A percentile compares a stretch with the other conserved stretches of the same genome.
Conservation (phyloP, 2,329 filamentous ascomycete species). For the Mycosphaerelloides madeirae region DNA sequence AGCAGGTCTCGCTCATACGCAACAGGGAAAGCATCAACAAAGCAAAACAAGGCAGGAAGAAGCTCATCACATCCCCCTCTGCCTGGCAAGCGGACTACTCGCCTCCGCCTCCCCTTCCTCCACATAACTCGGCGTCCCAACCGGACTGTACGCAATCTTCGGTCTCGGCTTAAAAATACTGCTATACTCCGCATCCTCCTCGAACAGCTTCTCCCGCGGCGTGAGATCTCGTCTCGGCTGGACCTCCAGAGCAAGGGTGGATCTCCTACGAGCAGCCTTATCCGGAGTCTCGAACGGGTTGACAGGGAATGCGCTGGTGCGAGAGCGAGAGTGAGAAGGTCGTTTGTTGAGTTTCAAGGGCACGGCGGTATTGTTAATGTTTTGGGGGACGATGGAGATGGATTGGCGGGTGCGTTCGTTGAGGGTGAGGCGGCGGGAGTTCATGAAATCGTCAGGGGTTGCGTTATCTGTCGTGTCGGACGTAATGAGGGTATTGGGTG, state of each 20-base stretch:
- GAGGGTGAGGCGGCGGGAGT: conserved; percentile 30
- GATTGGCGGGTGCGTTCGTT: conserved; percentile 76
- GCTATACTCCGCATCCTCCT: conserved; percentile 67
- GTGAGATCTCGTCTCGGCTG: conserved; percentile 38
- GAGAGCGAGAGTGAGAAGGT: conserved; percentile 33
- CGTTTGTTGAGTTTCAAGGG: conserved; percentile 8
- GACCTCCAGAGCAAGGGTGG: conserved; percentile 7
- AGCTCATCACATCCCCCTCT: too few relatives aligned
- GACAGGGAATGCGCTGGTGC: conserved; percentile 42
- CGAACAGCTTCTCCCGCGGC: conserved; percentile 65
- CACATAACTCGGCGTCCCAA: conserved; percentile 14
- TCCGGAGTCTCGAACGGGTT: conserved; percentile 55
- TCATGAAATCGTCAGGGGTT: not conserved
- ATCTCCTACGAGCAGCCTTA: conserved; percentile 24
- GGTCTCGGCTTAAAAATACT: conserved; percentile 82
- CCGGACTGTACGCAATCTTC: conserved; percentile 70
- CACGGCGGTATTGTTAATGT: conserved; percentile 5
- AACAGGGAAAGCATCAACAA: too few relatives aligned
- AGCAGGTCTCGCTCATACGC: too few relatives aligned
- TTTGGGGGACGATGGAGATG: conserved; percentile 63
- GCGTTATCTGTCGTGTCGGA: conserved; percentile 5
- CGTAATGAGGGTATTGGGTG: conserved; percentile 22
- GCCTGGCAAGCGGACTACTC: too few relatives aligned
- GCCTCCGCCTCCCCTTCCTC: not conserved
- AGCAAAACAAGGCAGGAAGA: too few relatives aligned